Conservation (phyloP, 2,329 filamentous ascomycete genomes). For the Helotiales sp. region DNA sequence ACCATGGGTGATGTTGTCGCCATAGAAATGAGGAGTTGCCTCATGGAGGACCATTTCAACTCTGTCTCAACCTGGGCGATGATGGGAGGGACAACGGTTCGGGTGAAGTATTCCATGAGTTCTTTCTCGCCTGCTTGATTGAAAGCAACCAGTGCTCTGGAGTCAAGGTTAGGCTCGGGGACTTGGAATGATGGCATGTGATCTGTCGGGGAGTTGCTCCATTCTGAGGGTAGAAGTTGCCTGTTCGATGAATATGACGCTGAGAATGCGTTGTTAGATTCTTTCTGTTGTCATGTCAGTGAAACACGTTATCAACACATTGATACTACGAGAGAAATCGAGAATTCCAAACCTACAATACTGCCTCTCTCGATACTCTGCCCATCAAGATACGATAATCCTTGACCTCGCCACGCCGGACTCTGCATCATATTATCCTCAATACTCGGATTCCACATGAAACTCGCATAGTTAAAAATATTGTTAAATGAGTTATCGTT, state of each 20-base stretch:
- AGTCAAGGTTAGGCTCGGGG: not conserved
- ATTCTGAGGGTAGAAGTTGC: conserved; percentile 21
- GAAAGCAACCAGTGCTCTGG: conserved; percentile 24
- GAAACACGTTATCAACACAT: not conserved
- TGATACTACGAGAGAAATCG: too few species aligned
- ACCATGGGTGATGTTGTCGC: conserved; percentile 54
- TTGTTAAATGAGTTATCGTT: conserved; percentile 38
- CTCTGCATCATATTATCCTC: conserved; percentile 43
- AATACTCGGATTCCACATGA: conserved; percentile 52
- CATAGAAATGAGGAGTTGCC: conserved; percentile 55
- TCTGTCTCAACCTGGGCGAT: conserved; percentile 58
- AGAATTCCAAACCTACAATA: conserved; percentile 10
- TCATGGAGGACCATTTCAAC: conserved; percentile 56
- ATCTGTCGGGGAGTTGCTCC: not conserved
- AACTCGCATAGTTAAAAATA: conserved; percentile 54
- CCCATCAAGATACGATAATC: conserved; percentile 17
- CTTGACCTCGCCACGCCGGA: conserved; percentile 20
- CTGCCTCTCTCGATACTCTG: not conserved
- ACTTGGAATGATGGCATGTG: not conserved
- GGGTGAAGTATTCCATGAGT: conserved; percentile 55
- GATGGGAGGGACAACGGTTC: conserved; percentile 56
- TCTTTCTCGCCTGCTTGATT: conserved; percentile 44
- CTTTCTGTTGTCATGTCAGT: conserved; percentile 1
- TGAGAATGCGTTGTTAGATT: conserved; percentile 30
- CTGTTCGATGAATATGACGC: not conserved